Evolutionary conservation across 148 eudicot species (phyloP), one percentile per base, ranked within the genome.

Genomic region (Chenopodium formosanum): DNA sequence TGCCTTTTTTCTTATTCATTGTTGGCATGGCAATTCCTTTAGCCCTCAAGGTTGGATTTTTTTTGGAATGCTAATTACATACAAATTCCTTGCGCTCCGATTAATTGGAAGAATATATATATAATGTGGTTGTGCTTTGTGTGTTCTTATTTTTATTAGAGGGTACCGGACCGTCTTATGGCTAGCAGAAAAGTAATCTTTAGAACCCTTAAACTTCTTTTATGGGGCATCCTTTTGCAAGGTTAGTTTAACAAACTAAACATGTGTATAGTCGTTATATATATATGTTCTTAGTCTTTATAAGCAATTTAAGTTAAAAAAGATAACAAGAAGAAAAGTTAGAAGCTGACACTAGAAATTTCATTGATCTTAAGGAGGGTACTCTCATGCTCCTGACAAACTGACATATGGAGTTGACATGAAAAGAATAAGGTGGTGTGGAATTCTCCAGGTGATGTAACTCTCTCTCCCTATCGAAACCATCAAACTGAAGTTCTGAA

Each of bases 1-100:
- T 95, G 98, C 98, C 98, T 1, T 95, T 93, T 83, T 95, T 95
- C 83, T 90, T 95, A 65, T 95, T 95, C 81, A 95, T 93, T 70
- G 97, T 95, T 63, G 98, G 98, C 17, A 89, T 95, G 92, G 88
- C 98, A 75, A 92, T 95, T 79, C 90, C 97, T 68, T 93, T 95
- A 77, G 88, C 98, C 74, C 79, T 95, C 27, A 95, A 95, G 97
- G 98, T 94, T 85, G 50, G 76, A 3, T 70, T 78, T 53, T 46
- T 25, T 65, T 4, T 44, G 7, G 22, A 47, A 25, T 19, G 25
- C 69, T 77, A 7, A 64, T 79, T 34, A 52, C 14, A 40, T 31
- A 53, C 65, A 23, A 74, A 22, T 62, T 48, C 40, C 25, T 47
- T 84, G 76, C 47, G n/a, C 50, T 64, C 63, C 7, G 22, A 62